Evolutionary conservation across 768 basidiomycete genomes (phyloP), one percentile per base, ranked within the genome.

Genomic region (Russula vinacea): DNA sequence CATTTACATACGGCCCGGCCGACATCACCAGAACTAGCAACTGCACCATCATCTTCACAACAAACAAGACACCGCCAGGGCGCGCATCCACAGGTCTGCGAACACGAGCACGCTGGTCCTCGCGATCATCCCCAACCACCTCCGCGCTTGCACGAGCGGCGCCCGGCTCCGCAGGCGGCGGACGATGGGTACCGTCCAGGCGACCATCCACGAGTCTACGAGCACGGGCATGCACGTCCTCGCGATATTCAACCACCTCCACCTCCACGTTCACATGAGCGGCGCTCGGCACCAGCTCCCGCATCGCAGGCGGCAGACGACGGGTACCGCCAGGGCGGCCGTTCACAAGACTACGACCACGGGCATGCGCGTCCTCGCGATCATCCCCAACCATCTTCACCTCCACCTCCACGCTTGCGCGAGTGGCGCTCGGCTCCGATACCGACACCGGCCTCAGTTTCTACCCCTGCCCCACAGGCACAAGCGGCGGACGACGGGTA

Each of bases 91-190:
- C 49, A 16, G 35, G 7, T 42, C 8, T 61, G 45, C 49, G 55
- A 61, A 19, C 59, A 52, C 59, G 40, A 52, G 13, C 55, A 35
- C 2, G 26, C 44, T 9, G 47, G 37, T 50, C 26, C 45, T 33
- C 19, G 39, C 45, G 39, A 56, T 22, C 42, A 24, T 22, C 19
- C 44, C 0, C 58, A 22, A 7, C 24, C 37, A 10, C 14, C 32
- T 5, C 24, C 42, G 29, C 29, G 29, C 29, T 5, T 29, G 29
- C 29, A 29, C 29, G 29, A 29, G 29, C 29, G 29, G 29, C 29
- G 29, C 29, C 29, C 35, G 9, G 35, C 35, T 11, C 35, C 53
- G 6, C 8, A 19, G 9, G 60, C 35, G 35, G 33, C 35, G 32
- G 42, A 55, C 16, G 33, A 32, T 16, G 42, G 32, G 5, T 24